A percentile compares a stretch with the other conserved stretches of the same genome.
Evolutionary conservation across 768 basidiomycete species (phyloP).

Genomic region (Pholiota molesta): DNA sequence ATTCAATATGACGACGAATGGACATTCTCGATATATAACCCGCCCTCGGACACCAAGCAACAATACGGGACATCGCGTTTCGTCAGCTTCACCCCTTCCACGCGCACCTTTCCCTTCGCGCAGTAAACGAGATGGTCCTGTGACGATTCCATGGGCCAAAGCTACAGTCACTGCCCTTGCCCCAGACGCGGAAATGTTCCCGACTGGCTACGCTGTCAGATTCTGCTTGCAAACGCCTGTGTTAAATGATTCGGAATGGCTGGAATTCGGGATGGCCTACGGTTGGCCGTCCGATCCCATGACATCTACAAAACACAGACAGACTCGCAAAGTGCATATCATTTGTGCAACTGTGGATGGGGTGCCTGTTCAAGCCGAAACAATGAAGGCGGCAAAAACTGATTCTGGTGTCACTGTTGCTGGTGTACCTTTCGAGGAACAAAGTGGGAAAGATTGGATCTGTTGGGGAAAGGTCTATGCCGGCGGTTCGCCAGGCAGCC

Average conservation of each 20-base stretch:
- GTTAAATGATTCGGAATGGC: slow-evolving; percentile 66
- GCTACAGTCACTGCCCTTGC: slow-evolving; percentile 57
- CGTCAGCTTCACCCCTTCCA: slow-evolving; percentile 28
- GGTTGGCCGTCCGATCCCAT: slow-evolving; percentile 20
- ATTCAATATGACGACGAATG: slow-evolving; percentile 17
- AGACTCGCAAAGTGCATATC: slow-evolving; percentile 51
- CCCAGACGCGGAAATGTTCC: slow-evolving; percentile 28
- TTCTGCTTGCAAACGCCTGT: slow-evolving; percentile 57
- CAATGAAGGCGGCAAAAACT: slow-evolving; percentile 42
- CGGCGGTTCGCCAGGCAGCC: slow-evolving; percentile 53
- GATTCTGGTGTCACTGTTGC: slow-evolving; percentile 35
- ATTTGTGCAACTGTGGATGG: slow-evolving; percentile 66
- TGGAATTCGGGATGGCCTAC: slow-evolving; percentile 74
- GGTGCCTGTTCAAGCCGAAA: slow-evolving; percentile 63
- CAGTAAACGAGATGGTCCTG: slow-evolving; percentile 52
- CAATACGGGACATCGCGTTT: slow-evolving; percentile 28
- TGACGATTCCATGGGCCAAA: slow-evolving; percentile 63
- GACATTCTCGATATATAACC: slow-evolving; percentile 22
- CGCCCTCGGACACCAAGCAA: slow-evolving; percentile 41
- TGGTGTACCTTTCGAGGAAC: slow-evolving; percentile 52
- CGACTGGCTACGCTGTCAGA: slow-evolving; percentile 62
- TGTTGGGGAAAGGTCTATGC: slow-evolving; percentile 66
- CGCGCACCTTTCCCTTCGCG: slow-evolving; percentile 28
- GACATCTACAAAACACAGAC: slow-evolving; percentile 21
- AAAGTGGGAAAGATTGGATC: slow-evolving; percentile 60